Evolutionary conservation across 495 filamentous ascomycete genomes (phyloP).

Genomic region (Xylaria intraflava): DNA sequence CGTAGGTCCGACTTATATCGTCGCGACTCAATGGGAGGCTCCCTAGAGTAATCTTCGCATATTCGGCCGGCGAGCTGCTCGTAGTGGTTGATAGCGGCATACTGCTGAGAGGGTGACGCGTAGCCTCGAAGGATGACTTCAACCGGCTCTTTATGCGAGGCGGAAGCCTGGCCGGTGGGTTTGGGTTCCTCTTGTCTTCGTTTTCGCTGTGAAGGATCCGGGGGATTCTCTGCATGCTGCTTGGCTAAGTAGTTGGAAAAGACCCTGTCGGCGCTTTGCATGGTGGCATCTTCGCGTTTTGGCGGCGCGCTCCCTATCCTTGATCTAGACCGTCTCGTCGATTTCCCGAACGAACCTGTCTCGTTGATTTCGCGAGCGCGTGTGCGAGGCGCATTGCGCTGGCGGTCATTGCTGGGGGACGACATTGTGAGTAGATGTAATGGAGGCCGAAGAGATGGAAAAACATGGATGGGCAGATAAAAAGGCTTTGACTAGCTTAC

Average conservation of each 20-base stretch:
- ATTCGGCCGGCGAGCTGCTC: conserved; percentile 74
- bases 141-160: conserved; percentile 46
- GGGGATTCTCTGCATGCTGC: conserved; percentile 19
- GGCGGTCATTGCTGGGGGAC: conserved; percentile 18
- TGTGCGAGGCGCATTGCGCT: conserved; percentile 25
- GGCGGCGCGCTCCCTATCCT: conserved; percentile 44
- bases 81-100: conserved; percentile 78
- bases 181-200: conserved; percentile 29
- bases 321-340: conserved; percentile 46
- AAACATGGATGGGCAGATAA: background rate
- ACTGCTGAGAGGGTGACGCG: conserved; percentile 60
- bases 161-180: conserved; percentile 17
- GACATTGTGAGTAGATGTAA: conserved; percentile 14
- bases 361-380: conserved; percentile 39
- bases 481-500: conserved; percentile 26
- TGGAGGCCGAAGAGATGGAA: background rate
- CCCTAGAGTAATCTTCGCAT: conserved; percentile 83
- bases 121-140: conserved; percentile 85
- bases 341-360: conserved; percentile 51
- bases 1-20: conserved; percentile 56
- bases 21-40: conserved; percentile 49
- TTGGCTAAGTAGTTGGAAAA: conserved; percentile 38
- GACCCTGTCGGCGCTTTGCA: conserved; percentile 46
- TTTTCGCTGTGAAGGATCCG: conserved; percentile 22
- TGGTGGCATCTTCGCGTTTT: conserved; percentile 48